Evolutionary conservation across 352 stramenopile species (phyloP).

Genomic region (Phytophthora fragariaefolia): DNA sequence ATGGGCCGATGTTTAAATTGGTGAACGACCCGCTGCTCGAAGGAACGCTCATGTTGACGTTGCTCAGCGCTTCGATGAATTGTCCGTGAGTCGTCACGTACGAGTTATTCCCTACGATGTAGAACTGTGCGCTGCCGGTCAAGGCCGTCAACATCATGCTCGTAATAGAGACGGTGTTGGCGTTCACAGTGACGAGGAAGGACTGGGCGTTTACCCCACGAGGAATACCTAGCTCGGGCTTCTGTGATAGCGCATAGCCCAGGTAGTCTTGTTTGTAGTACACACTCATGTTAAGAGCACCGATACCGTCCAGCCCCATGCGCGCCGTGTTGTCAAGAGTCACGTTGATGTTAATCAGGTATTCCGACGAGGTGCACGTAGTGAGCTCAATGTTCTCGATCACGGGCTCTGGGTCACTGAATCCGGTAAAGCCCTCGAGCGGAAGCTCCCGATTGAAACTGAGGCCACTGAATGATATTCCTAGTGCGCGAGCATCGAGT

Average conservation of each 20-base stretch:
- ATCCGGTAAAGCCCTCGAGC: slow-evolving; percentile 57
- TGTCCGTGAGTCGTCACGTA: slow-evolving; percentile 44
- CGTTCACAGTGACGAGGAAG: slow-evolving; percentile 51
- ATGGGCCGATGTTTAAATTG: slow-evolving; percentile 22
- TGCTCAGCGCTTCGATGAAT: slow-evolving; percentile 46
- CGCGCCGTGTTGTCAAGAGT: slow-evolving; percentile 55
- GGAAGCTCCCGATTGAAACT: slow-evolving; percentile 57
- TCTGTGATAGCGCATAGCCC: slow-evolving; percentile 57
- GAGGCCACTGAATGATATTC: slow-evolving; percentile 52
- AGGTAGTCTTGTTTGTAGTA: slow-evolving; percentile 70
- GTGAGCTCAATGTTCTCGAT: slow-evolving; percentile 63
- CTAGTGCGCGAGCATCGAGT: slow-evolving; percentile 46
- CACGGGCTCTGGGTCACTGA: slow-evolving; percentile 44
- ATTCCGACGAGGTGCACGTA: slow-evolving; percentile 38
- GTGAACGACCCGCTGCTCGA: slow-evolving; percentile 20
- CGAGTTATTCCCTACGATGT: slow-evolving; percentile 54
- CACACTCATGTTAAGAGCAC: slow-evolving; percentile 70
- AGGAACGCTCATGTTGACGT: slow-evolving; percentile 58
- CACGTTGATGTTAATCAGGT: slow-evolving; percentile 59
- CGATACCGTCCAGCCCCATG: slow-evolving; percentile 61
- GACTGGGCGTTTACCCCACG: slow-evolving; percentile 55
- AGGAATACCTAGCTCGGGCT: slow-evolving; percentile 51
- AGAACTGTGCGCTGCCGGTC: slow-evolving; percentile 48
- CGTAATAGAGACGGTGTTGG: slow-evolving; percentile 36
- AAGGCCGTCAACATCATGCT: slow-evolving; percentile 50